Conservation (phyloP, 441 rosid genomes). For the Cnidoscolus chayamansa region DNA sequence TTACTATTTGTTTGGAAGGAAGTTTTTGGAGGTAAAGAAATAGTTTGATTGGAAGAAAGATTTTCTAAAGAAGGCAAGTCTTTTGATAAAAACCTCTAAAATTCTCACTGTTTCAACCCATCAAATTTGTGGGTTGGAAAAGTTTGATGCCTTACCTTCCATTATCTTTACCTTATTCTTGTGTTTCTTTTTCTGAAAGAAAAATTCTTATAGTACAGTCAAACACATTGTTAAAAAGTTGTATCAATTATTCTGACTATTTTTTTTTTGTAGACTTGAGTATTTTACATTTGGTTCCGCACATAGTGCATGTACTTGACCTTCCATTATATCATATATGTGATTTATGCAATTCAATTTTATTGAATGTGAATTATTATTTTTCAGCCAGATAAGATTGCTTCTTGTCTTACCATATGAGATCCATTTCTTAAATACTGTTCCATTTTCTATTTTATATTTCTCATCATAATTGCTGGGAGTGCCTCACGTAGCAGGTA, state of each 20-base stretch:
- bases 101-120: background rate
- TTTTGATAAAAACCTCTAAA: background rate
- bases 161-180: no score
- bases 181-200: no score
- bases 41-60: no score
- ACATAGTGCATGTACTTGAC: background rate
- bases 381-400: background rate
- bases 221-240: no score
- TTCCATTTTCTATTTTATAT: background rate
- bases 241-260: no score
- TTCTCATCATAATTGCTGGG: background rate
- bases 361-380: no score
- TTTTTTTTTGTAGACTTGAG: background rate
- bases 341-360: background rate
- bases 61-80: no score
- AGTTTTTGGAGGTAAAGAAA: no score
- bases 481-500: slow-evolving; percentile 27
- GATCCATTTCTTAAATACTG: background rate
- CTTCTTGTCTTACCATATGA: background rate
- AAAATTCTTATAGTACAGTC: no score
- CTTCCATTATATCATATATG: background rate
- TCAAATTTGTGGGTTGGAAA: no score
- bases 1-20: no score
- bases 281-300: background rate
- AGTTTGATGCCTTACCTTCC: no score